A percentile compares a stretch with the other conserved stretches of the same genome.
Evolutionary conservation across 1,284 basidiomycete species (phyloP).

Genomic region (Veloboletus limbatus): DNA sequence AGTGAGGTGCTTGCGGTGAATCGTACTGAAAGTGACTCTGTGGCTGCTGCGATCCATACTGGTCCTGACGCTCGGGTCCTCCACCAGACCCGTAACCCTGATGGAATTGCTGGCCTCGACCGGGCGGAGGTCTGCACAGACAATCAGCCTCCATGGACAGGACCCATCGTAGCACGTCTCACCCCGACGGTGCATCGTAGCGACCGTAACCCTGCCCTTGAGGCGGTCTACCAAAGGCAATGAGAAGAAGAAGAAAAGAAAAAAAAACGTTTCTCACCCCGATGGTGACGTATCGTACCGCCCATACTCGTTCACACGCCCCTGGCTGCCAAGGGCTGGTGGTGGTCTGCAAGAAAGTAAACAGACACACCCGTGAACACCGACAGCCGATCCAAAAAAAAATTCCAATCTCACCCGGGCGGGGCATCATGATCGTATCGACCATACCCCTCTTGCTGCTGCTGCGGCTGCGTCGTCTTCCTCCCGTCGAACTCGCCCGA

Average conservation of each 20-base stretch:
- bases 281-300: conserved; percentile 21
- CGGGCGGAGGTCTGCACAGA: conserved; percentile 15
- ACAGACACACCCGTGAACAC: too few relatives aligned
- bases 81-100: conserved; percentile 9
- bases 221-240: conserved; percentile 14
- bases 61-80: conserved; percentile 10
- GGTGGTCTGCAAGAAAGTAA: conserved; percentile 10
- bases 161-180: not conserved
- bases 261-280: conserved; percentile 20
- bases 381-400: too few relatives aligned
- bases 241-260: not conserved
- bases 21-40: conserved; percentile 14
- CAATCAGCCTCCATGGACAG: not conserved
- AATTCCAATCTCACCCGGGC: conserved; percentile 19
- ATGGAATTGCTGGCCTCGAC: conserved; percentile 9
- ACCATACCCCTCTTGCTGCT: too few relatives aligned
- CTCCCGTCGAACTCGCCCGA: conserved; percentile 12
- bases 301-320: conserved; percentile 9
- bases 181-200: conserved; percentile 23
- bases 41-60: conserved; percentile 12
- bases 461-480: too few relatives aligned
- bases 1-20: not conserved
- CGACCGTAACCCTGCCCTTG: conserved; percentile 8
- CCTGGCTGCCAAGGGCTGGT: conserved; percentile 5
- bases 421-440: conserved; percentile 16